Evolutionary conservation across 2,329 filamentous ascomycete genomes (phyloP).

Genomic region (Aspergillus bombycis): DNA sequence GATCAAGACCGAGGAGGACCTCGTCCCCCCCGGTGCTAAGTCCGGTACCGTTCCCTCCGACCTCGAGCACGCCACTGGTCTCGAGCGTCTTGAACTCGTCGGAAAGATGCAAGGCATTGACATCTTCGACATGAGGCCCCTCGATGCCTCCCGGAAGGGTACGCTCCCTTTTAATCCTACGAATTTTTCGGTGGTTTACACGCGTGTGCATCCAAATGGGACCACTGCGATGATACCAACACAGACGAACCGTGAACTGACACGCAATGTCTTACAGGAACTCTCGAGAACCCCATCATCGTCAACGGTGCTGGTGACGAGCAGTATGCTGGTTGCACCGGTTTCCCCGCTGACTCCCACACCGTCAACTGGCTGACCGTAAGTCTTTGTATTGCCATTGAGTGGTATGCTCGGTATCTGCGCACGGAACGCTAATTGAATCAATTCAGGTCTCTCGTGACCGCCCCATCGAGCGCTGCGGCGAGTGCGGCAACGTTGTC

Average conservation of each 20-base stretch:
- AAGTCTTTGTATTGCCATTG: slow-evolving; percentile 41
- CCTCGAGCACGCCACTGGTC: slow-evolving; percentile 92
- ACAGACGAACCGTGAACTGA: slow-evolving; percentile 2
- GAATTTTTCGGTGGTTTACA: not conserved
- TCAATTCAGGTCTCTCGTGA: slow-evolving; percentile 73
- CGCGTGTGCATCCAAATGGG: not conserved
- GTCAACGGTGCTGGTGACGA: slow-evolving; percentile 93
- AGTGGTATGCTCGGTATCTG: slow-evolving; percentile 21
- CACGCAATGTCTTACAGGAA: slow-evolving; percentile 59
- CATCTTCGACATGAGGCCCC: slow-evolving; percentile 96
- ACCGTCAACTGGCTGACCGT: slow-evolving; percentile 87
- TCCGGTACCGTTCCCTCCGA: slow-evolving; percentile 88
- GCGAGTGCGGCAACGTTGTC: slow-evolving; percentile 93
- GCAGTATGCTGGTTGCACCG: slow-evolving; percentile 96
- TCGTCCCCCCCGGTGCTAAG: slow-evolving; percentile 78
- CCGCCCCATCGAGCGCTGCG: slow-evolving; percentile 91
- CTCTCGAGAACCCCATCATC: slow-evolving; percentile 83
- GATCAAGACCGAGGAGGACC: slow-evolving; percentile 78
- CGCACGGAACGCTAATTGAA: not conserved
- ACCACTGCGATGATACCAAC: not conserved
- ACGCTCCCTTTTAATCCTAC: slow-evolving; percentile 32
- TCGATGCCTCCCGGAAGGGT: slow-evolving; percentile 89
- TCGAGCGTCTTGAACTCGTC: slow-evolving; percentile 97
- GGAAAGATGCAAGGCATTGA: slow-evolving; percentile 99
- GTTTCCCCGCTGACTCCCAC: slow-evolving; percentile 90